Conservation (phyloP, 257 asterid species). For the Solanum megistacrolobum region DNA sequence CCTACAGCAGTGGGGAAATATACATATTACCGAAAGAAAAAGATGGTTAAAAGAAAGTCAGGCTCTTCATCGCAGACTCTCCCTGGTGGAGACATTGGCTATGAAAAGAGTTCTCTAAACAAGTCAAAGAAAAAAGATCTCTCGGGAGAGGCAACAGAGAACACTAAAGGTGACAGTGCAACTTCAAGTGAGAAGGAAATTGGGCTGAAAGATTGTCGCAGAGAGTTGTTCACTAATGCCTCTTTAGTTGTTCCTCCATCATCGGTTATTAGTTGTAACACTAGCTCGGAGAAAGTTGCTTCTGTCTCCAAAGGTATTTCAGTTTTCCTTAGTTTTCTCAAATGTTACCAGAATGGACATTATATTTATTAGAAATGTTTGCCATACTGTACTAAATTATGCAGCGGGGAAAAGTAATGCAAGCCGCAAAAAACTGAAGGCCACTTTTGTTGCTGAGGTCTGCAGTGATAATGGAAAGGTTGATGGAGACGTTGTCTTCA, state of each 20-base stretch:
- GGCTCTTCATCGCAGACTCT: slow-evolving; percentile 34
- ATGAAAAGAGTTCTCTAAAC: slow-evolving; percentile 22
- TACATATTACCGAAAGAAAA: slow-evolving; percentile 54
- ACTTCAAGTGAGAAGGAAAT: slow-evolving; percentile 7
- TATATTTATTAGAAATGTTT: neutral
- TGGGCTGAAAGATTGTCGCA: slow-evolving; percentile 13
- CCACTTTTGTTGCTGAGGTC: slow-evolving; percentile 15
- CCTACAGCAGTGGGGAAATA: slow-evolving; percentile 35
- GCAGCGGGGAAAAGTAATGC: slow-evolving; percentile 28
- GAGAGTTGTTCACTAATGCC: slow-evolving; percentile 14
- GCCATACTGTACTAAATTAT: slow-evolving; percentile 7
- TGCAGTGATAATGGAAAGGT: slow-evolving; percentile 20
- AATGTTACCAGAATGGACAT: neutral
- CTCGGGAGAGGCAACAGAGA: slow-evolving; percentile 17
- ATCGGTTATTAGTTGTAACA: slow-evolving; percentile 14
- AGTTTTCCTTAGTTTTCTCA: slow-evolving; percentile 5
- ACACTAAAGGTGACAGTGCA: slow-evolving; percentile 11
- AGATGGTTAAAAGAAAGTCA: slow-evolving; percentile 25
- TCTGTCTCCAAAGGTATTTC: slow-evolving; percentile 39
- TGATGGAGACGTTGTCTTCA: neutral
- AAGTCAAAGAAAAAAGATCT: slow-evolving; percentile 34
- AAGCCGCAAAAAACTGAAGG: slow-evolving; percentile 10
- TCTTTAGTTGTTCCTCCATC: slow-evolving; percentile 10
- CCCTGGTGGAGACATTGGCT: slow-evolving; percentile 17
- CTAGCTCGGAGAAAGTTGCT: slow-evolving; percentile 23